Conservation (phyloP, 2,329 filamentous ascomycete genomes). For the Sporothrix curviconia region DNA sequence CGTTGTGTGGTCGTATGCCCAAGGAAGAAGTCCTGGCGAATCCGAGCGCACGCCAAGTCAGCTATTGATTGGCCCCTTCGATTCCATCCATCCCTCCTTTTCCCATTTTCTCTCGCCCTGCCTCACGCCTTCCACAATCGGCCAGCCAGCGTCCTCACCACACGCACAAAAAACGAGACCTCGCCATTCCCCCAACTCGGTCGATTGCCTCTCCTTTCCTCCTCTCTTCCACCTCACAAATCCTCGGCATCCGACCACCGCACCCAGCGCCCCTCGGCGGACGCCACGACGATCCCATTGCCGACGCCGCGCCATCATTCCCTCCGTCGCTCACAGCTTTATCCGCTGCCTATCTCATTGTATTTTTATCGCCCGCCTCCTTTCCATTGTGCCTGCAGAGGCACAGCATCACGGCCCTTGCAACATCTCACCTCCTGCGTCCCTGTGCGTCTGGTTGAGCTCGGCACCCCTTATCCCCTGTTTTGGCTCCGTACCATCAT, state of each 20-base stretch:
- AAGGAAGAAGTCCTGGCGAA: slow-evolving; percentile 4
- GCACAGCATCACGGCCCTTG: too few relatives aligned
- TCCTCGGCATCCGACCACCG: not conserved
- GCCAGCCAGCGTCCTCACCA: not conserved
- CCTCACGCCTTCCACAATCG: slow-evolving; percentile 4
- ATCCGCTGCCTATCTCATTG: slow-evolving; percentile 9
- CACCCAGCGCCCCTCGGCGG: slow-evolving; percentile 1
- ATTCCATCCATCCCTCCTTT: slow-evolving; percentile 9
- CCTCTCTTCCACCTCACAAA: not conserved
- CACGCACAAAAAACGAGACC: not conserved
- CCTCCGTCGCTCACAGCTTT: slow-evolving; percentile 1
- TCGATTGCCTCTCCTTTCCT: not conserved
- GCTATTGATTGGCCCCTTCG: slow-evolving; percentile 9
- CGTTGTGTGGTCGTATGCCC: not conserved
- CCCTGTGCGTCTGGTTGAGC: too few relatives aligned
- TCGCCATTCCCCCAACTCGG: not conserved
- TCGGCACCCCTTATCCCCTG: too few relatives aligned
- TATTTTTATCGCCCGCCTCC: not conserved
- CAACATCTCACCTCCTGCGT: too few relatives aligned
- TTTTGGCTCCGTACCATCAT: too few relatives aligned
- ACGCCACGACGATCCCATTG: not conserved
- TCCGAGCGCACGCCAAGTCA: slow-evolving; percentile 8
- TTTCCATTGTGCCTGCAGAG: too few relatives aligned
- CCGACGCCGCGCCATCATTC: not conserved
- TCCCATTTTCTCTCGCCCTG: slow-evolving; percentile 5